Evolutionary conservation across 164 flowering plant genomes (phyloP).

Genomic region (Sedum album): DNA sequence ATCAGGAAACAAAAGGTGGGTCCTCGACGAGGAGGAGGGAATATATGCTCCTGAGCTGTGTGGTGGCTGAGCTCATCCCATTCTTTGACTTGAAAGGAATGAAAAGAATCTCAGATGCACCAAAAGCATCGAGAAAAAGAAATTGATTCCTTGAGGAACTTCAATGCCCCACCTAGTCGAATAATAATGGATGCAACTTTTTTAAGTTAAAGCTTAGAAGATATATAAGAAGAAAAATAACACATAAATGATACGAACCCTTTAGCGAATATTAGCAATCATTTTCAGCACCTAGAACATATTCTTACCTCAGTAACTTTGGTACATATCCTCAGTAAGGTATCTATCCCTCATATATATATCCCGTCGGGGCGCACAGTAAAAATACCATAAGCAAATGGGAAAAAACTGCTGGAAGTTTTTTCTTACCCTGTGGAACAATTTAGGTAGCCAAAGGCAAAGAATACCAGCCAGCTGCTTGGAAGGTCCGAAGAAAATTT

Average conservation of each 20-base stretch:
- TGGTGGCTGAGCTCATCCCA: conserved; percentile 26
- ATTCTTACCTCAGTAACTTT: neutral
- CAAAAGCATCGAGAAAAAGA: neutral
- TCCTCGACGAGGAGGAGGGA: conserved; percentile 37
- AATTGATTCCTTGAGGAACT: neutral
- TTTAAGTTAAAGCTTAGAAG: conserved; percentile 38
- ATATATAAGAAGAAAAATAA: conserved; percentile 52
- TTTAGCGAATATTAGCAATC: neutral
- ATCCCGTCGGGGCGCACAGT: neutral
- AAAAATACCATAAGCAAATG: neutral
- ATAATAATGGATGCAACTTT: conserved; percentile 2
- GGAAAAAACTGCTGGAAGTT: neutral
- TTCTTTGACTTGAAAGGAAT: conserved; percentile 47
- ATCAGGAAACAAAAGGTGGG: conserved; percentile 71
- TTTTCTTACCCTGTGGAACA: neutral
- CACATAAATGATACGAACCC: conserved; percentile 18
- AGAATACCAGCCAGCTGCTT: neutral
- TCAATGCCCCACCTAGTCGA: neutral
- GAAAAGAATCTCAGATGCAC: conserved; percentile 41
- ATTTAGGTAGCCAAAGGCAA: neutral
- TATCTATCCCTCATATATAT: neutral
- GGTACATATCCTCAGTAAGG: neutral
- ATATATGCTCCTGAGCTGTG: conserved; percentile 72
- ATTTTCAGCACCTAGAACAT: neutral
- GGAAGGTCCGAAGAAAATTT: neutral